Base-by-base conservation (phyloP, 202 grass and related monocot genomes). In the Saccharum hybrid region DNA sequence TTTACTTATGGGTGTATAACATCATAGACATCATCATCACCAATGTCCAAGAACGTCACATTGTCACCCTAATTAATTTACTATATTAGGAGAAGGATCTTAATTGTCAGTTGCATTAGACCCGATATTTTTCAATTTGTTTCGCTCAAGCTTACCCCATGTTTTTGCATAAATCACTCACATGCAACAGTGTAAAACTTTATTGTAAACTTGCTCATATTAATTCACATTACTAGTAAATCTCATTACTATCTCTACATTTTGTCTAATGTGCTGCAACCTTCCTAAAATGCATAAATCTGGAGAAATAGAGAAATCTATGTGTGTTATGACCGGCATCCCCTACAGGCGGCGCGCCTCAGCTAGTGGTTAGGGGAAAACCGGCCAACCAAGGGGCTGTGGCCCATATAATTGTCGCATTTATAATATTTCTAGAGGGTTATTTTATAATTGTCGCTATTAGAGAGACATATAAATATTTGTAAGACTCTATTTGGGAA, bases 121-220 rank as follows among this genome's bases (percentile, higher is more conserved):
- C 19, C 13, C 9, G 1, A 46, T 54, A 16, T 66, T 84, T 48
- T 48, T 63, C 28, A 40, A 56, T 38, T 26, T 33, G 77, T 48
- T 18, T 19, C 6, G 31, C 63, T 73, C 52, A 78, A 85, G 52
- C 36, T 38, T 21, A 46, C n/a, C 34, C 66, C 83, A 39, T 63
- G 16, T 11, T 28, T 71, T 63, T 40, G 3, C 26, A 48, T 72
- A 28, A 72, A 49, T 56, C 45, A 68, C 66, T 72, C 22, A 30
- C 66, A 70, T 14, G 14, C 4, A 43, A 63, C 48, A 30, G 4
- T 8, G 13, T 30, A 54, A 16, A 18, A 18, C 9, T 16, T 40
- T 41, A 19, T 36, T 52, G 2, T 69, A 67, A 26, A 10, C 10
- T 67, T 39, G 8, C 11, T 57, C 34, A n/a, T 69, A 19, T 69